These are phyloP conservation scores for Fusarium goolgardi DNA, from an alignment of 2,329 filamentous ascomycete species.

Conservation along the genomic window DNA sequence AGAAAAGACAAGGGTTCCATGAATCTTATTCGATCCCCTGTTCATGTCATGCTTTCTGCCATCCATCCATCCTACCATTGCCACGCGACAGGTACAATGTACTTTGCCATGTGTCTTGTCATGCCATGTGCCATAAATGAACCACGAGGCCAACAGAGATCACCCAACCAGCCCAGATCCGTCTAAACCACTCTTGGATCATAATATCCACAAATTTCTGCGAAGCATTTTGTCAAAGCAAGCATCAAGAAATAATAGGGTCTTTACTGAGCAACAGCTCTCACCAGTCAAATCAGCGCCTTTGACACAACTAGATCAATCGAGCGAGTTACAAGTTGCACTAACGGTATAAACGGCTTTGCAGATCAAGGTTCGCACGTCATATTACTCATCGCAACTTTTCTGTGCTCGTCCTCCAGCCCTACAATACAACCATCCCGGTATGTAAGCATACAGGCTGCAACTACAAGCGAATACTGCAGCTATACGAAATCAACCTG, in stretches of 20 bases:
- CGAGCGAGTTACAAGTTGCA: background rate
- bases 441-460: background rate
- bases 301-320: background rate
- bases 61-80: conserved; percentile 7
- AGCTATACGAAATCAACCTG: background rate
- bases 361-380: conserved; percentile 15
- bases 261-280: conserved; percentile 3
- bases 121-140: conserved; percentile 15
- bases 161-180: conserved; percentile 40
- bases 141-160: conserved; percentile 39
- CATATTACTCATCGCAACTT: background rate
- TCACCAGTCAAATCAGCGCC: background rate
- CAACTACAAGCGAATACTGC: background rate
- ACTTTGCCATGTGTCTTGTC: conserved; percentile 46
- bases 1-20: conserved; percentile 25
- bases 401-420: conserved; percentile 19
- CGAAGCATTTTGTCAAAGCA: conserved; percentile 14
- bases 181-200: conserved; percentile 41
- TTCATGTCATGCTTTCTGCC: conserved; percentile 13
- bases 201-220: conserved; percentile 34
- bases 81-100: conserved; percentile 40
- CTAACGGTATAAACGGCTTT: background rate
- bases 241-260: conserved; percentile 14
- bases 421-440: conserved; percentile 22
- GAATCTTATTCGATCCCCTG: conserved; percentile 29